Evolutionary conservation across 371 early-diverging fungal species (phyloP).

Genomic region (Globomyces sp.): DNA sequence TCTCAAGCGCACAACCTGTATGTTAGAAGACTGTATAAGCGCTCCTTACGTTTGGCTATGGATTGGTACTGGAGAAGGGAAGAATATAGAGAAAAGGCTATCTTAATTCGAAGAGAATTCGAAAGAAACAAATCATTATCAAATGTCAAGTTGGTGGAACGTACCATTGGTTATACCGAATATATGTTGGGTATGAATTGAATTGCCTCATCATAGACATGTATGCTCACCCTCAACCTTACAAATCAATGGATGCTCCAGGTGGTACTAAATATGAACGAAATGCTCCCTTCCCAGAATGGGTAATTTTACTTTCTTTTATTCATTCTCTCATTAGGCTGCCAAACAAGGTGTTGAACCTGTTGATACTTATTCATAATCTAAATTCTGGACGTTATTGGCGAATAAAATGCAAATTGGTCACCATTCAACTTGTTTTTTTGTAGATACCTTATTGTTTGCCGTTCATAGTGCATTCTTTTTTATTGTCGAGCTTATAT

Average conservation of each 20-base stretch:
- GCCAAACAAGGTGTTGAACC: conserved; percentile 31
- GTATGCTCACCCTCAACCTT: conserved; percentile 75
- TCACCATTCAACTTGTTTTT: not conserved
- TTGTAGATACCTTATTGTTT: conserved; percentile 56
- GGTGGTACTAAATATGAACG: conserved; percentile 87
- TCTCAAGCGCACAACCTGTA: conserved; percentile 54
- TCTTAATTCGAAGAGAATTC: conserved; percentile 72
- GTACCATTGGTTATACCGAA: conserved; percentile 30
- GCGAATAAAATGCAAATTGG: too few species aligned
- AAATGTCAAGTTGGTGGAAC: conserved; percentile 65
- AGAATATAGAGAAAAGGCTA: conserved; percentile 71
- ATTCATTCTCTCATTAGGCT: conserved; percentile 9
- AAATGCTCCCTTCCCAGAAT: conserved; percentile 63
- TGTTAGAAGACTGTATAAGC: conserved; percentile 73
- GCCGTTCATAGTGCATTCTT: conserved; percentile 75
- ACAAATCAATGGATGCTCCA: conserved; percentile 72
- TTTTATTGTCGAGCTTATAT: conserved; percentile 75
- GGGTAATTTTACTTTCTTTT: conserved; percentile 29
- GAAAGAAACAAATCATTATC: conserved; percentile 67
- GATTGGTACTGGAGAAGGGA: conserved; percentile 82
- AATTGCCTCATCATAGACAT: conserved; percentile 19
- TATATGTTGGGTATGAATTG: conserved; percentile 16
- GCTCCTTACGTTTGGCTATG: conserved; percentile 67
- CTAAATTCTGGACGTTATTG: not conserved
- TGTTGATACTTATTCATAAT: conserved; percentile 32